Conservation (phyloP, 345 rosid genomes). For the Cardiospermum halicacabum region DNA sequence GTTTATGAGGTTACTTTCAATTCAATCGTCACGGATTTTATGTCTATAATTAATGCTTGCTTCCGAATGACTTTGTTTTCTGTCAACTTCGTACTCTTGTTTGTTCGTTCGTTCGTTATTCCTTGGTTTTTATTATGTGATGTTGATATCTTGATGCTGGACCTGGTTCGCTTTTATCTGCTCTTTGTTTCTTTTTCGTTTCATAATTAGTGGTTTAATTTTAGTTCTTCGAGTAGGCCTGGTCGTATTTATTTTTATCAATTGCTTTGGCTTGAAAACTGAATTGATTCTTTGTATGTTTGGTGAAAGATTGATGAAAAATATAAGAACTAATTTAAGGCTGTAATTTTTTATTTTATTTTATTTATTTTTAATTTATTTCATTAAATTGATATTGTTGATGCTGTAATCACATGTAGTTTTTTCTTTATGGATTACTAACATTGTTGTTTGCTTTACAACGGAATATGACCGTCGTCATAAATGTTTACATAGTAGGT, state of each 20-base stretch:
- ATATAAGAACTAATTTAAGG: background rate
- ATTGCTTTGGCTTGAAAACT: background rate
- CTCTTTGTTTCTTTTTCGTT: background rate
- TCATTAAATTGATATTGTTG: background rate
- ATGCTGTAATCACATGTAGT: background rate
- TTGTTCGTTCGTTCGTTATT: background rate
- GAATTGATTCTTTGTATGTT: background rate
- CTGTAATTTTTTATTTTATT: background rate
- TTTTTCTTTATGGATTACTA: background rate
- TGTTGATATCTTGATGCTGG: background rate
- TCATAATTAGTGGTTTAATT: background rate
- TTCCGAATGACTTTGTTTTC: too few species aligned
- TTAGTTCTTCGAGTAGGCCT: background rate
- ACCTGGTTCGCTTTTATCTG: background rate
- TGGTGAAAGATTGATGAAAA: constrained; percentile 1
- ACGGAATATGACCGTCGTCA: background rate
- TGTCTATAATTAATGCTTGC: background rate
- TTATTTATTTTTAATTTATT: too few species aligned
- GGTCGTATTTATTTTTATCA: too few species aligned
- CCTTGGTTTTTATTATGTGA: too few species aligned
- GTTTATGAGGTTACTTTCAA: constrained; percentile 55
- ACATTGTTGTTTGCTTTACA: background rate
- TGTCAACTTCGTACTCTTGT: background rate
- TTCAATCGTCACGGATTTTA: too few species aligned
- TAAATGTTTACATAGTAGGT: background rate